Base-by-base conservation (phyloP, 805 yeast species). In the Maudiozyma saulgeensis region DNA sequence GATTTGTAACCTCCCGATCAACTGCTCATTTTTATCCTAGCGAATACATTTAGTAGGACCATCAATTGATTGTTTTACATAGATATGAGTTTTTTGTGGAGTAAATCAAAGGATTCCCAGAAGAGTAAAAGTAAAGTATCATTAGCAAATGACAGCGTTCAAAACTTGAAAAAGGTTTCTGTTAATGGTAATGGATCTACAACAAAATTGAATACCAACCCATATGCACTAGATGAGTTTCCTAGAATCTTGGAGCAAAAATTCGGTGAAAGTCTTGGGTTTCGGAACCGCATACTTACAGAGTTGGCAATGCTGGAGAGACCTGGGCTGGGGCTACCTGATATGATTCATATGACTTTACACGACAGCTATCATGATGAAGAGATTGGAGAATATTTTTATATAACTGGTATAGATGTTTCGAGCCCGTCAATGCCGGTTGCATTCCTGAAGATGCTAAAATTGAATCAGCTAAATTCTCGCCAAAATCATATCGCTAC, bases 301-400 rank as follows among this genome's bases (percentile, higher is more conserved):
- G 59, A 54, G 9, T 38, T 62, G 43, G 49, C 46, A 2, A 45
- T 32, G 3, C 35, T 47, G 21, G 62, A 54, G 25, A 53, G 50
- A 21, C 31, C 59, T 47, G 81, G 81, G n/a, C 60, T 83, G 21
- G 95, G 95, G 0, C 87, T 89, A 2, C 84, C 89, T 3, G 95
- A 86, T 64, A 68, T 85, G 50, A 79, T 58, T 45, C 59, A 75
- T 56, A 54, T 72, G n/a, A 66, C 76, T n/a, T 61, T 66, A 32
- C 68, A 68, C 49, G 74, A 76, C 43, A 67, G 72, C 43, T 63
- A 69, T 18, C 68, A 64, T 6, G 38, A 52, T 13, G 72, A 74
- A 48, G 83, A 79, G 50, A 66, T 69, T 13, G 79, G 83, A 1
- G 72, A 71, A 46, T 77, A 75, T 48, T 79, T 75, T 51, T 73